These are phyloP conservation scores for Friedmanniomyces simplex DNA, from an alignment of 495 filamentous ascomycete species.

Conservation along the genomic window DNA sequence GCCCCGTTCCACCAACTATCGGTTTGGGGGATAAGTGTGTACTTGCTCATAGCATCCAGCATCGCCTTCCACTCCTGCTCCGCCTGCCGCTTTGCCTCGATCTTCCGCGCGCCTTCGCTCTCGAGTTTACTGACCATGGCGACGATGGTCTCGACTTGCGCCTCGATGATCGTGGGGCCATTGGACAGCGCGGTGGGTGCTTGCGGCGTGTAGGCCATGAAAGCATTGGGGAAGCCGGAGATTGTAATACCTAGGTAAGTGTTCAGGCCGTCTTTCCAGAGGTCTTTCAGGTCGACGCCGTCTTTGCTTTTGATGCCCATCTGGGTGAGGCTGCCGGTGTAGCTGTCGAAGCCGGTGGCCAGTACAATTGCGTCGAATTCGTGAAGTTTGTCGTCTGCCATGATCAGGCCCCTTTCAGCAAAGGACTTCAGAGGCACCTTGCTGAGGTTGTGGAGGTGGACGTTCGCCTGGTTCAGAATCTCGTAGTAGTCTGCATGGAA, in stretches of 20 bases:
- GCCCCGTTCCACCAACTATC: slow-evolving; percentile 22
- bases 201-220: slow-evolving; percentile 9
- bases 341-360: slow-evolving; percentile 22
- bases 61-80: slow-evolving; percentile 22
- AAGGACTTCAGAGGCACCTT: slow-evolving; percentile 10
- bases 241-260: slow-evolving; percentile 19
- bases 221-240: slow-evolving; percentile 19
- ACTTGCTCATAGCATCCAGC: slow-evolving; percentile 11
- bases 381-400: slow-evolving; percentile 3
- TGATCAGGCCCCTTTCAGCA: slow-evolving; percentile 9
- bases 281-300: slow-evolving; percentile 3
- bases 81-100: slow-evolving; percentile 19
- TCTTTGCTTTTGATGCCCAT: slow-evolving; percentile 11
- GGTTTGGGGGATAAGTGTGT: slow-evolving; percentile 19
- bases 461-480: slow-evolving; percentile 18
- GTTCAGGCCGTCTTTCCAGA: slow-evolving; percentile 13
- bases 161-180: slow-evolving; percentile 19
- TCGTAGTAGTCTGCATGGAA: slow-evolving; percentile 18
- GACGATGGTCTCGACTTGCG: slow-evolving; percentile 18
- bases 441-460: slow-evolving; percentile 14
- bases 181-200: slow-evolving; percentile 26
- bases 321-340: slow-evolving; percentile 8
- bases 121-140: slow-evolving; percentile 17
- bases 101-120: slow-evolving; percentile 1
- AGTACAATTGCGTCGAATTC: slow-evolving; percentile 20